Conservation (phyloP, 768 basidiomycete genomes). For the Gymnopilus dilepis region DNA sequence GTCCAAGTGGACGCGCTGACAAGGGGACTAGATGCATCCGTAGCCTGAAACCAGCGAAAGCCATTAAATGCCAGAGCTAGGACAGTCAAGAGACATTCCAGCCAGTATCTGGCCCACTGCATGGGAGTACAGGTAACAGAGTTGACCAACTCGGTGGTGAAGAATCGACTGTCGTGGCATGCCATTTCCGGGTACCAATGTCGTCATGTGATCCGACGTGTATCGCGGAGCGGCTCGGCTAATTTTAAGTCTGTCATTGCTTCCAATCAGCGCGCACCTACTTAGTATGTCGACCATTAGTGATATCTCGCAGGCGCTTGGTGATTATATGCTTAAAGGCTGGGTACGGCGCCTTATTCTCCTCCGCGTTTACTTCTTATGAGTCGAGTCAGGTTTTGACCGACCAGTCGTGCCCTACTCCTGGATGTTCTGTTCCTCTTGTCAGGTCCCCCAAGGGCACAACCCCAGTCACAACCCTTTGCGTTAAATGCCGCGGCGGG, state of each 20-base stretch:
- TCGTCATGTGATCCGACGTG: slow-evolving; percentile 27
- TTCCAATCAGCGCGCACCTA: slow-evolving; percentile 5
- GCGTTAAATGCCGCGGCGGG: slow-evolving; percentile 64
- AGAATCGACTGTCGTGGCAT: slow-evolving; percentile 37
- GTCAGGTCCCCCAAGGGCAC: slow-evolving; percentile 68
- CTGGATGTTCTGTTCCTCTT: slow-evolving; percentile 68
- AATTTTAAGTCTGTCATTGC: not conserved
- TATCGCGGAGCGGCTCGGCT: not conserved
- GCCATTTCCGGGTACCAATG: not conserved
- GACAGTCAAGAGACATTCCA: slow-evolving; percentile 47
- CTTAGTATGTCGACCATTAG: slow-evolving; percentile 61
- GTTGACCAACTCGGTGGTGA: slow-evolving; percentile 19
- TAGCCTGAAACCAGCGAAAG: slow-evolving; percentile 35
- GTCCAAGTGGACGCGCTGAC: slow-evolving; percentile 53
- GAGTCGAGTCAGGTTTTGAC: slow-evolving; percentile 58
- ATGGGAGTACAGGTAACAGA: slow-evolving; percentile 41
- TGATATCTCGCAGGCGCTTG: slow-evolving; percentile 66
- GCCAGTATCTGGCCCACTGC: slow-evolving; percentile 60
- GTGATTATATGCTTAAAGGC: slow-evolving; percentile 77
- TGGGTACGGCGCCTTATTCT: slow-evolving; percentile 53
- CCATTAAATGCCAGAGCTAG: slow-evolving; percentile 44
- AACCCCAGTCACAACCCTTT: slow-evolving; percentile 54
- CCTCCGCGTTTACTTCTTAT: not conserved
- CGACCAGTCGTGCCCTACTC: slow-evolving; percentile 61
- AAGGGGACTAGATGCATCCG: slow-evolving; percentile 38